A percentile compares a stretch with the other conserved stretches of the same genome.
These are phyloP conservation scores for Rhizoclosmatium globosum DNA, from an alignment of 192 early-diverging fungal genomes.

Conservation along the genomic window DNA sequence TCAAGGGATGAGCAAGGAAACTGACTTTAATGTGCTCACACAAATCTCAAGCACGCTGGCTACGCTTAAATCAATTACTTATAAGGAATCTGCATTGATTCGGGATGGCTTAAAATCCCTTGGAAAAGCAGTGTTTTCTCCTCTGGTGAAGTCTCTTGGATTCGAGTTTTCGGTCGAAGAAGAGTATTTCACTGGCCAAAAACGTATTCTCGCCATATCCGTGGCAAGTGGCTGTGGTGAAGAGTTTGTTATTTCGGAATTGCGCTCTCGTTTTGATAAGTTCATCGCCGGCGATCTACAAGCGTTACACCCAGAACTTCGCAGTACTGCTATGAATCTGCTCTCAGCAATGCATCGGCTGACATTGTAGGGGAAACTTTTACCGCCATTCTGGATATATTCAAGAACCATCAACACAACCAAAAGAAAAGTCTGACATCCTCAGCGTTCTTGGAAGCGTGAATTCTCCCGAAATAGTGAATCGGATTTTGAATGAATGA, in stretches of 20 bases:
- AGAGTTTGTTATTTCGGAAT: slow-evolving; percentile 11
- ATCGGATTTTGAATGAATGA: slow-evolving; percentile 72
- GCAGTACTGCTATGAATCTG: slow-evolving; percentile 74
- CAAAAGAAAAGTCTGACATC: slow-evolving; percentile 44
- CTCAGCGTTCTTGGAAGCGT: slow-evolving; percentile 62
- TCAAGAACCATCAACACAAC: slow-evolving; percentile 38
- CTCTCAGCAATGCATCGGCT: slow-evolving; percentile 53
- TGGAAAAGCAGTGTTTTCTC: slow-evolving; percentile 74
- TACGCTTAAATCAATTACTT: slow-evolving; percentile 72
- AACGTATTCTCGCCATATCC: slow-evolving; percentile 80
- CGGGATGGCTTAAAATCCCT: slow-evolving; percentile 75
- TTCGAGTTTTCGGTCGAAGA: slow-evolving; percentile 78
- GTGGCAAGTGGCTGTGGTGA: slow-evolving; percentile 79
- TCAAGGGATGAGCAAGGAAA: slow-evolving; percentile 76
- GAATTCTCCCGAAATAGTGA: slow-evolving; percentile 54
- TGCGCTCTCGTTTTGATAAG: slow-evolving; percentile 55
- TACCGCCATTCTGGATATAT: slow-evolving; percentile 51
- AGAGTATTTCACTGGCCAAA: slow-evolving; percentile 74
- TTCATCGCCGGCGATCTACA: slow-evolving; percentile 69
- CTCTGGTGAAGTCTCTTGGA: slow-evolving; percentile 75
- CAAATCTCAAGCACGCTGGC: slow-evolving; percentile 71
- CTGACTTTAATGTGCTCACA: slow-evolving; percentile 75
- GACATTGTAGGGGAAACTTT: slow-evolving; percentile 25
- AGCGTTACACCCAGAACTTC: slow-evolving; percentile 71
- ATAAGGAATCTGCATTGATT: slow-evolving; percentile 66